Conservation (phyloP, 2,329 filamentous ascomycete genomes). For the Penicillium sp. region DNA sequence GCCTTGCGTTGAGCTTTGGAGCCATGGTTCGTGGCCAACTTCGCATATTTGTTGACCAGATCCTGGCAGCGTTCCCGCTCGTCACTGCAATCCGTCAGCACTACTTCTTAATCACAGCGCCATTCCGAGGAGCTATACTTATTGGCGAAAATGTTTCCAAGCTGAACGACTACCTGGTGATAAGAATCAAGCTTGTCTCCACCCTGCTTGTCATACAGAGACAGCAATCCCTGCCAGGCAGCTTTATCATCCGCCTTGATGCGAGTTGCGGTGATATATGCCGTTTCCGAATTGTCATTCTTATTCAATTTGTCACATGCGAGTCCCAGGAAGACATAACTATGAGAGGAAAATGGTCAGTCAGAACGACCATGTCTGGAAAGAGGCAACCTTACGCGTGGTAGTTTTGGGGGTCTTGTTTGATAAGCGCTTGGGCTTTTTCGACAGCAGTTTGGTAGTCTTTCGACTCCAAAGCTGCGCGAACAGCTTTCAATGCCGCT, state of each 20-base stretch:
- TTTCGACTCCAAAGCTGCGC: constrained; percentile 72
- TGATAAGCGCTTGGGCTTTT: constrained; percentile 69
- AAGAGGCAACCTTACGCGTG: constrained; percentile 64
- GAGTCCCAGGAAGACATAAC: constrained; percentile 84
- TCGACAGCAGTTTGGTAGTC: constrained; percentile 76
- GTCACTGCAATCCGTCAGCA: constrained; percentile 45
- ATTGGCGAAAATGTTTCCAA: constrained; percentile 74
- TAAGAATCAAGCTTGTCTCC: constrained; percentile 71
- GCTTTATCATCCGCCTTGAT: constrained; percentile 76
- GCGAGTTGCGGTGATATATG: constrained; percentile 71
- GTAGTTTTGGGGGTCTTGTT: constrained; percentile 75
- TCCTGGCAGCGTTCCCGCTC: constrained; percentile 61
- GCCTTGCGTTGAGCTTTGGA: constrained; percentile 72
- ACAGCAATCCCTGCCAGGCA: constrained; percentile 87
- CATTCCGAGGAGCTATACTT: constrained; percentile 47
- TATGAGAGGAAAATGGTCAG: constrained; percentile 37
- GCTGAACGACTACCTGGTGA: constrained; percentile 68
- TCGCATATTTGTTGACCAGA: constrained; percentile 77
- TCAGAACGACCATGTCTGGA: constrained; percentile 4
- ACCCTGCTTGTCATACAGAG: constrained; percentile 79
- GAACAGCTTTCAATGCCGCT: constrained; percentile 77
- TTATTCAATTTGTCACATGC: constrained; percentile 76
- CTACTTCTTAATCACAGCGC: background rate
- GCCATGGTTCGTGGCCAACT: constrained; percentile 72
- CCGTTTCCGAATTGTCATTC: constrained; percentile 71